Base-by-base conservation (phyloP, 2,329 filamentous ascomycete genomes). In the Colletotrichum tamarilloi region DNA sequence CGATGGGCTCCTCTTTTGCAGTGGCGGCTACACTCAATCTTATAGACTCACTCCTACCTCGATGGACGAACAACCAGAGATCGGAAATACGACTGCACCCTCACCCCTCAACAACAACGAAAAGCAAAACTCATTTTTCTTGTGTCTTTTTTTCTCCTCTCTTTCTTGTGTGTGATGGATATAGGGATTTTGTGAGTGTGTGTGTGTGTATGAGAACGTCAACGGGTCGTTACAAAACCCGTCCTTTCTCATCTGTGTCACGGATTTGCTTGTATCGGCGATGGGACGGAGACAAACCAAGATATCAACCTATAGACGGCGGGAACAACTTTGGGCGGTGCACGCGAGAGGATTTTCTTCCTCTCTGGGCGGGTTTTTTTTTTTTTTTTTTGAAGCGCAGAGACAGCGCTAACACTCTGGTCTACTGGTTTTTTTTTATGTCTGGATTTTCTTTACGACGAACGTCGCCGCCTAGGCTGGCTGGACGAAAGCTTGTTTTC, bases 241-340 rank as follows among this genome's bases (percentile, higher is more conserved):
- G 69, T 58, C 58, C n/a, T 24, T 42, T 55, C 57, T 68, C 38
- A 38, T 28, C 46, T 58, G 63, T 72, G 64, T 62, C 14, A 52
- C 32, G 70, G 42, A 66, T 62, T 57, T 70, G 38, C 38, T 53
- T 63, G 58, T 60, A 60, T 67, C 30, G n/a, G 62, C 30, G 53
- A 30, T 35, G 42, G 46, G 28, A 38, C 30, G 64, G 55, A n/a
- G 42, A 22, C 57, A 56, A 62, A 16, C 24, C 62, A 38, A 70
- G 59, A 64, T 70, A 64, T 70, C 70, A 73, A 64, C n/a, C 42
- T 69, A 70, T 73, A 70, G 70, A 73, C 42, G 59, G 70, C 35
- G 42, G 70, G 53, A 30, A 65, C 28, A 49, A 58, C 32, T 58
- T 26, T 35, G 42, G 28, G 49, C n/a, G 62, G 64, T 72, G 64